Conservation (phyloP, 2,329 filamentous ascomycete species). For the Colletotrichum lupini region DNA sequence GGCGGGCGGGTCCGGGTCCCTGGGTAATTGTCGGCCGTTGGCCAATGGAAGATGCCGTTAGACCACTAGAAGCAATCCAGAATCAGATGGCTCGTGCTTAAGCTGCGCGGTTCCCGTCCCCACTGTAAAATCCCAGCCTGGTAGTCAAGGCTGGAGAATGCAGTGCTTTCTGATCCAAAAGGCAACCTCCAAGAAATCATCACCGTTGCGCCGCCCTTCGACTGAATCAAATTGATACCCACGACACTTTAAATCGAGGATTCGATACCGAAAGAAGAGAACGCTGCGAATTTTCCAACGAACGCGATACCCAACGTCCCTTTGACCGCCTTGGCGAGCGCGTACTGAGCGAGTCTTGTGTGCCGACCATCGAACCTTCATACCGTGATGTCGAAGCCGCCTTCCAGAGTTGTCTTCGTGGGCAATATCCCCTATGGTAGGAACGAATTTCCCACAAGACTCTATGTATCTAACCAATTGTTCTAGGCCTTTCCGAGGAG, state of each 20-base stretch:
- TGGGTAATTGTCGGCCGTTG: slow-evolving; percentile 28
- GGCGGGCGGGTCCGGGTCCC: background rate
- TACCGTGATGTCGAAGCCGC: slow-evolving; percentile 77
- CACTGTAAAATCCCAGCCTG: slow-evolving; percentile 35
- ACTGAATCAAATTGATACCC: background rate
- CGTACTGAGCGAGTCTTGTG: background rate
- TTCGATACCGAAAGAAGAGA: background rate
- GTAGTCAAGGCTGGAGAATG: slow-evolving; percentile 21
- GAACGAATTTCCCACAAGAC: slow-evolving; percentile 24
- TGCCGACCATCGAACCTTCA: background rate
- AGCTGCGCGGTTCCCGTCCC: slow-evolving; percentile 16
- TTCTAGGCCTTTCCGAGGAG: slow-evolving; percentile 88
- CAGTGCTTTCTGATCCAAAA: background rate
- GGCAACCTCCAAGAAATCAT: background rate
- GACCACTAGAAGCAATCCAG: slow-evolving; percentile 2
- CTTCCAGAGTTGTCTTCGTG: slow-evolving; percentile 84
- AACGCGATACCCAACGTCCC: background rate
- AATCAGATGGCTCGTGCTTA: slow-evolving; percentile 24
- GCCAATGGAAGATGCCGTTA: slow-evolving; percentile 30
- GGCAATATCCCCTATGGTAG: slow-evolving; percentile 87
- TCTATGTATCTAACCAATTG: background rate
- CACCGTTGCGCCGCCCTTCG: background rate
- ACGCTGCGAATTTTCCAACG: too few relatives aligned
- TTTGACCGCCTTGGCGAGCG: background rate
- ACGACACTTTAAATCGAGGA: background rate